These are phyloP conservation scores for Petunia hybrid DNA, from an alignment of 305 asterid species.

Conservation along the genomic window DNA sequence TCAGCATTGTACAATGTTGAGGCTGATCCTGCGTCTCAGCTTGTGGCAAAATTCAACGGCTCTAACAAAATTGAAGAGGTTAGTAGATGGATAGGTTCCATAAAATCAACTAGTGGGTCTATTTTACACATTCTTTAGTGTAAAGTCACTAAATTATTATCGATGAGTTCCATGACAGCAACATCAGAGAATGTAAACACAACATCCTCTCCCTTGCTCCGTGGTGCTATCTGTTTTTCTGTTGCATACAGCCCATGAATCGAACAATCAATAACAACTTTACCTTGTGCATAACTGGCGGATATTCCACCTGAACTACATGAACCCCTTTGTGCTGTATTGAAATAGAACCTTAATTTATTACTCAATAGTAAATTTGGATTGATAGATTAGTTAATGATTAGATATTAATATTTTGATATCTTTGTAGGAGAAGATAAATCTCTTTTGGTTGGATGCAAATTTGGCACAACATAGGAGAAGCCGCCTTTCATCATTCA, in stretches of 20 bases:
- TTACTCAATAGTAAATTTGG: no score
- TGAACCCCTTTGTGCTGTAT: no score
- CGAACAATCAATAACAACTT: not conserved
- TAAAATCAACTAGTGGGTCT: slow-evolving; percentile 16
- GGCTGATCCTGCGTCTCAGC: slow-evolving; percentile 84
- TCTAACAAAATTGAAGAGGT: slow-evolving; percentile 79
- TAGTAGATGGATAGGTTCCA: slow-evolving; percentile 30
- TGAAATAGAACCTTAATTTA: no score
- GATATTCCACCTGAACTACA: no score
- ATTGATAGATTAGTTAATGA: no score
- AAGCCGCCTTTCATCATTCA: no score
- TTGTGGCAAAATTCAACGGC: slow-evolving; percentile 96
- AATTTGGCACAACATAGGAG: no score
- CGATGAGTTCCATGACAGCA: not conserved
- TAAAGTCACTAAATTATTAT: not conserved
- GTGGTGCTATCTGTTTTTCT: not conserved
- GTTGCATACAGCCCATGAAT: not conserved
- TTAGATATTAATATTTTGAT: no score
- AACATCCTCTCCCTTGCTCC: not conserved
- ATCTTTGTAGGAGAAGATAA: no score
- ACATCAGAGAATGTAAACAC: not conserved
- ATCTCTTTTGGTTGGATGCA: no score
- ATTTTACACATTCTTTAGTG: not conserved
- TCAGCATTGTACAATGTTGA: slow-evolving; percentile 64
- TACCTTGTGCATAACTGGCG: not conserved